phyloP scores from a whole-genome alignment of 108 stramenopile genomes.

The Nitzschia sp. region DNA sequence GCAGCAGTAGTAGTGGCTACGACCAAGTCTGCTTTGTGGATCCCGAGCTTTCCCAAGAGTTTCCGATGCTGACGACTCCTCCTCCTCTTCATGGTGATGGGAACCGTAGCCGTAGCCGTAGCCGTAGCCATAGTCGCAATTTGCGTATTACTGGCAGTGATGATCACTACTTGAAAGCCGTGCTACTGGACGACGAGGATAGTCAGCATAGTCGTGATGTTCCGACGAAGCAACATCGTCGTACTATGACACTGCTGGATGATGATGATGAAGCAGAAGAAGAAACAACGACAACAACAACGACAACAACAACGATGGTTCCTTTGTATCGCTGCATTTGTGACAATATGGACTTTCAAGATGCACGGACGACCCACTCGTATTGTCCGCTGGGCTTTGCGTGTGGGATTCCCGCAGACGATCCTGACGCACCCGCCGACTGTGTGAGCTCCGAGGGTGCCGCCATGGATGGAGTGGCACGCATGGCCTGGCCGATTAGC shows the following conservation, averaged over 20 bases:
- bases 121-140: too few species aligned
- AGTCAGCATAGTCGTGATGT: neutral
- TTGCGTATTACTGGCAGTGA: too few species aligned
- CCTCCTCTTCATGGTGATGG: neutral
- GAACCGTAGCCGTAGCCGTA: too few species aligned
- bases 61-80: neutral
- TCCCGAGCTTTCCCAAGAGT: neutral
- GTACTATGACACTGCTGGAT: neutral
- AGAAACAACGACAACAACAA: neutral
- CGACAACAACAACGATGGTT: neutral
- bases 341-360: neutral
- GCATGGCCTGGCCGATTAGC: neutral
- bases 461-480: neutral
- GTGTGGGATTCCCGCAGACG: neutral
- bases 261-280: neutral
- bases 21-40: neutral
- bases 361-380: neutral
- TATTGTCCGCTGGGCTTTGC: neutral
- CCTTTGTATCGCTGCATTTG: neutral
- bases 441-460: neutral
- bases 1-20: neutral
- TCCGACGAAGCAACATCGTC: neutral
- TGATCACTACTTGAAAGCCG: neutral
- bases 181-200: neutral
- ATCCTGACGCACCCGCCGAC: neutral